Conservation (phyloP, 2,329 filamentous ascomycete genomes). For the Penicillium sp. region DNA sequence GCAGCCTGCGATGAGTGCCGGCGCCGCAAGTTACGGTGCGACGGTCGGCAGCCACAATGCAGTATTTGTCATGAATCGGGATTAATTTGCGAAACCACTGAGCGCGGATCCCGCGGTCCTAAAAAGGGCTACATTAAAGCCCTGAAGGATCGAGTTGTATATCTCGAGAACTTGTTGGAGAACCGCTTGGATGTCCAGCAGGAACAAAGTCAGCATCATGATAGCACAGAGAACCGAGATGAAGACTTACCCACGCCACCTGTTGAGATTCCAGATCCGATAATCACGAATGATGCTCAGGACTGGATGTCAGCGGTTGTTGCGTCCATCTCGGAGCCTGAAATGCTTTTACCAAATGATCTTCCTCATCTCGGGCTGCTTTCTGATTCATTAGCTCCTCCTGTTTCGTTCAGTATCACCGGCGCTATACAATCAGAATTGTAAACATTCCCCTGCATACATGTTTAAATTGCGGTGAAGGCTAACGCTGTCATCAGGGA, state of each 20-base stretch:
- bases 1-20: slow-evolving; percentile 42
- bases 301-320: background rate
- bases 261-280: background rate
- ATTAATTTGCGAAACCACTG: slow-evolving; percentile 14
- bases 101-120: slow-evolving; percentile 14
- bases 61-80: slow-evolving; percentile 16
- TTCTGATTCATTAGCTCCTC: background rate
- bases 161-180: slow-evolving; percentile 3
- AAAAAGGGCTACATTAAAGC: slow-evolving; percentile 24
- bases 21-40: slow-evolving; percentile 58
- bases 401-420: background rate
- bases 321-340: background rate
- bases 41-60: slow-evolving; percentile 56
- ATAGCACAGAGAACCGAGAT: background rate
- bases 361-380: background rate
- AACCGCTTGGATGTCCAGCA: background rate
- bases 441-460: background rate
- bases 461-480: background rate
- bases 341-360: background rate
- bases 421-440: slow-evolving; percentile 10
- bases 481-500: slow-evolving; percentile 12
- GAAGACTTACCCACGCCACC: background rate
- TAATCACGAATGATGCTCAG: background rate
- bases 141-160: slow-evolving; percentile 5
- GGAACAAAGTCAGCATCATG: background rate